Evolutionary conservation across 257 asterid species (phyloP).

Genomic region (Cinchona pubescens): DNA sequence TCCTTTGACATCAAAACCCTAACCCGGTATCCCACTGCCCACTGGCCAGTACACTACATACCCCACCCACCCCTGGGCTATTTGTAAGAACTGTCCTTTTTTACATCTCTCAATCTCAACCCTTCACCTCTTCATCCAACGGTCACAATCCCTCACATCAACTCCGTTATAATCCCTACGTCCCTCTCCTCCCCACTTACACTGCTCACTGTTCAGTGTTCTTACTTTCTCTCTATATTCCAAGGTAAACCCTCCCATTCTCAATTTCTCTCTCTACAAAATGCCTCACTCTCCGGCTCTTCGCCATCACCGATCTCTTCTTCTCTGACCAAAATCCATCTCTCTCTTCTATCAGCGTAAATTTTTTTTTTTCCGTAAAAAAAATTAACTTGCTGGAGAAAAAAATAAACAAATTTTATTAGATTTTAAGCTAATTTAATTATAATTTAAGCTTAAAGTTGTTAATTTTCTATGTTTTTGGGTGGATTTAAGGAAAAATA

Average conservation of each 20-base stretch:
- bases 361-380: background rate
- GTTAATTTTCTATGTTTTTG: background rate
- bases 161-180: constrained; percentile 23
- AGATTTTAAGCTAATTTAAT: background rate
- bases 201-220: constrained; percentile 24
- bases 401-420: background rate
- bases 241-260: constrained; percentile 10
- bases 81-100: constrained; percentile 1
- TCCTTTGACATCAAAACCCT: constrained; percentile 18
- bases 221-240: constrained; percentile 5
- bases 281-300: constrained; percentile 13
- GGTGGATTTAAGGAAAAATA: background rate
- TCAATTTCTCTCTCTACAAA: constrained; percentile 19
- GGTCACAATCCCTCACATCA: constrained; percentile 6
- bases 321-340: background rate
- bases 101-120: constrained; percentile 19
- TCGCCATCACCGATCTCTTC: constrained; percentile 16
- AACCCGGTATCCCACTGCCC: background rate
- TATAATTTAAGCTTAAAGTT: constrained; percentile 13
- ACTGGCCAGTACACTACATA: background rate
- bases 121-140: constrained; percentile 25
- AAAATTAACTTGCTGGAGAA: background rate
- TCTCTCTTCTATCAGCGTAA: background rate
- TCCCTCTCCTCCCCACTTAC: constrained; percentile 4
- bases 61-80: background rate